A percentile compares a stretch with the other conserved stretches of the same genome.
Conservation (phyloP, 371 early-diverging fungal species). For the Rozella allomycis region DNA sequence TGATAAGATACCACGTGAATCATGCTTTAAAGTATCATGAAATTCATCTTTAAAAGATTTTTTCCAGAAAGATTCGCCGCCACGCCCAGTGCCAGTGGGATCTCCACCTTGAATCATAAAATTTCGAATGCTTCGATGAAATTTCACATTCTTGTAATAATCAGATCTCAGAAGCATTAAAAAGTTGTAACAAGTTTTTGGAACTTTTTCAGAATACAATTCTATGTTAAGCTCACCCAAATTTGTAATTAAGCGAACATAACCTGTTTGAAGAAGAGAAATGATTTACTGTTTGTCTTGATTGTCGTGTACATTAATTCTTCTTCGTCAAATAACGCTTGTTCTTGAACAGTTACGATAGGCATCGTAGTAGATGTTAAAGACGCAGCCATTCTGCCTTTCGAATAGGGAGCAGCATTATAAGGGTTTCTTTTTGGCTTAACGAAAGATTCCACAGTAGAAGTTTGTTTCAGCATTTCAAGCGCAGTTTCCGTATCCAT, state of each 20-base stretch:
- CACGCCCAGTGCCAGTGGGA: constrained; percentile 71
- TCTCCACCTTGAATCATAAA: constrained; percentile 95
- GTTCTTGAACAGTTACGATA: constrained; percentile 43
- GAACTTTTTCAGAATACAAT: constrained; percentile 54
- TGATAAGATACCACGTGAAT: constrained; percentile 47
- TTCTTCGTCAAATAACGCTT: constrained; percentile 45
- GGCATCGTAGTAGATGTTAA: constrained; percentile 67
- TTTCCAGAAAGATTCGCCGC: constrained; percentile 64
- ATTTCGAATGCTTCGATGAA: constrained; percentile 68
- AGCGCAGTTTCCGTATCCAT: no score
- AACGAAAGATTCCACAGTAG: constrained; percentile 9
- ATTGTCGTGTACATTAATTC: constrained; percentile 65
- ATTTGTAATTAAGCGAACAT: no score
- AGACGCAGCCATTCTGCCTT: constrained; percentile 51
- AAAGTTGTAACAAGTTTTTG: constrained; percentile 76
- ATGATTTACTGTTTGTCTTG: no score
- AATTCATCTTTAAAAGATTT: constrained; percentile 59
- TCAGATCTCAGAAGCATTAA: constrained; percentile 54
- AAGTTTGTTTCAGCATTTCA: constrained; percentile 24
- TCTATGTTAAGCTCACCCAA: constrained; percentile 69
- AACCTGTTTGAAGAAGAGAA: no score
- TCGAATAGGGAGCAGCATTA: constrained; percentile 61
- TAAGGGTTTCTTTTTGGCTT: constrained; percentile 16
- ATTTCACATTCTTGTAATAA: constrained; percentile 52
- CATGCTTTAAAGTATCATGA: constrained; percentile 43